Conservation (phyloP, 345 rosid species). For the Alliaria petiolata region DNA sequence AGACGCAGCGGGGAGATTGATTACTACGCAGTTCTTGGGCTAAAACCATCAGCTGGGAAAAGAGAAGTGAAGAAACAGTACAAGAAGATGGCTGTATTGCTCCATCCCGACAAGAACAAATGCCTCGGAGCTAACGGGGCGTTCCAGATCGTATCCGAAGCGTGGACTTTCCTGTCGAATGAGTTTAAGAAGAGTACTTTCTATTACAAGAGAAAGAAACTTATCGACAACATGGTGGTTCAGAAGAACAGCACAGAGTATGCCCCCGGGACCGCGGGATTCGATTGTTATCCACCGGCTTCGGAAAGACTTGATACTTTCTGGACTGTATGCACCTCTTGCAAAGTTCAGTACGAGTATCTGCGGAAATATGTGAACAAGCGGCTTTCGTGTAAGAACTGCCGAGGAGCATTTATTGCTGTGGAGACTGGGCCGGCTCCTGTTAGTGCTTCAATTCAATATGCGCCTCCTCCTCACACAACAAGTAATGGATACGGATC, state of each 20-base stretch:
- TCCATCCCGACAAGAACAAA: conserved; percentile 83
- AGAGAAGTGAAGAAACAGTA: conserved; percentile 88
- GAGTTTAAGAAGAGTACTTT: conserved; percentile 60
- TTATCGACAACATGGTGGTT: conserved; percentile 41
- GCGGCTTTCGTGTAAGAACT: conserved; percentile 97
- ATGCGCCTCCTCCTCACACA: conserved; percentile 31
- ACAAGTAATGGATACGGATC: conserved; percentile 55
- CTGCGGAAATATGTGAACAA: conserved; percentile 93
- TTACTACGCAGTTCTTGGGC: conserved; percentile 81
- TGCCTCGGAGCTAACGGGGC: conserved; percentile 96
- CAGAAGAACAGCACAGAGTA: conserved; percentile 36
- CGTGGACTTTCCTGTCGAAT: conserved; percentile 77
- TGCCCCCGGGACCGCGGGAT: conserved; percentile 41
- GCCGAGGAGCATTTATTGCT: conserved; percentile 88
- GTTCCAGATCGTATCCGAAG: conserved; percentile 93
- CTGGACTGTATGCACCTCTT: conserved; percentile 98
- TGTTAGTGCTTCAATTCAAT: conserved; percentile 70
- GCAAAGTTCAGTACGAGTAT: conserved; percentile 98
- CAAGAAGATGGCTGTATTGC: conserved; percentile 85
- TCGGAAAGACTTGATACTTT: conserved; percentile 77
- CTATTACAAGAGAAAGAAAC: conserved; percentile 63
- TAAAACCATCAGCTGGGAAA: conserved; percentile 87
- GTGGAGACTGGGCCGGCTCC: conserved; percentile 86
- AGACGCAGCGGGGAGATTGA: conserved; percentile 65
- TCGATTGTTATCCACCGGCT: conserved; percentile 45